Evolutionary conservation across 805 yeast species (phyloP), one percentile per base, ranked within the genome.

Genomic region (Starmerella stigmatis): DNA sequence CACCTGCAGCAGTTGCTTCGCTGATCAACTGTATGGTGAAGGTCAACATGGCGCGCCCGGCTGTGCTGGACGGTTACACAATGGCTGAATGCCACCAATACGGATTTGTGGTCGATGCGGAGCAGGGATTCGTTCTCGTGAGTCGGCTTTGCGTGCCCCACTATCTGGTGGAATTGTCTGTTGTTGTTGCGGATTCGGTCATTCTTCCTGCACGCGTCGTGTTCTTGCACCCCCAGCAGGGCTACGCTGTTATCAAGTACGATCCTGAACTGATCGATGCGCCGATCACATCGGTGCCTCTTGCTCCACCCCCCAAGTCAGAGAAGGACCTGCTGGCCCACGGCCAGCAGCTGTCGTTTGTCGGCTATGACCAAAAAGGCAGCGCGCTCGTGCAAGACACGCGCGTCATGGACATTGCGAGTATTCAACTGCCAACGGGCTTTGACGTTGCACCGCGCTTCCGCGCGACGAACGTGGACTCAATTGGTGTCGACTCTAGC

Each of bases 161-260:
- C 64, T 94, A 83, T 40, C 62, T 80, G 54, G 70, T 79, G 53
- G 94, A 88, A 61, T 71, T 86, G 20, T 70, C 75, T 39, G 72
- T 88, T 17, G 78, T 88, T 2, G 75, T 88, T 58, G 94, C 96
- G 4, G 95, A 88, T 51, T 81, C 94, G 1, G 75, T 84, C 19
- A 76, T 79, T 52, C 72, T 86, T 12, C 85, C 94, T 0, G 96
- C 81, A 1, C 70, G 76, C 51, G 92, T 86, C 21, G 78, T 78
- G 19, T 88, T 86, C 55, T 66, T 85, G 57, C 96, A 86, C 60
- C 96, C 96, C 27, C 76, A 84, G 29, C 84, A 81, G 55, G 86
- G 86, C 54, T 86, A 81, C 62, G 86, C 94, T 1, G 75, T 86
- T 46, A 69, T 88, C 21, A 75, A 83, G 60, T 88, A 85, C 61